phyloP scores from a whole-genome alignment of 2,329 filamentous ascomycete species.

The Cytospora piceicola region DNA sequence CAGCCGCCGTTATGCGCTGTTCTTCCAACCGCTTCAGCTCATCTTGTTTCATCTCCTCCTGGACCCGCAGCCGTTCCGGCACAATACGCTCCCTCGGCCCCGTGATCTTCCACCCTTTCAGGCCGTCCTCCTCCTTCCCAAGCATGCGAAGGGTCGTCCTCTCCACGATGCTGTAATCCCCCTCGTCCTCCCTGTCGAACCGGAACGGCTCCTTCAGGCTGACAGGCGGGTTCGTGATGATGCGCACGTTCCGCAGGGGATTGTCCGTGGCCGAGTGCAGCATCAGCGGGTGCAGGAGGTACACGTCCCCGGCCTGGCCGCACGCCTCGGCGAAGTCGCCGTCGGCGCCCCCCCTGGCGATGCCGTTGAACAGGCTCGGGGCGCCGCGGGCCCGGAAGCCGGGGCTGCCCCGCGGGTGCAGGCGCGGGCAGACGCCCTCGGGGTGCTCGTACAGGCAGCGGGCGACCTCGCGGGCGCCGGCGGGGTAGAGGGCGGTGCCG shows the following conservation, averaged over 20 bases:
- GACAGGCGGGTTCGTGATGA: conserved; percentile 63
- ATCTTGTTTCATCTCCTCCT: conserved; percentile 55
- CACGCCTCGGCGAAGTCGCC: conserved; percentile 57
- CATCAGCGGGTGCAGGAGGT: conserved; percentile 64
- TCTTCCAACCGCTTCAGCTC: conserved; percentile 51
- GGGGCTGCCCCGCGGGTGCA: conserved; percentile 59
- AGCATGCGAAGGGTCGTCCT: conserved; percentile 55
- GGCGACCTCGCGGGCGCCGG: conserved; percentile 61
- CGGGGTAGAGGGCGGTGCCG: conserved; percentile 66
- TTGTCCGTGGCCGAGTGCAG: conserved; percentile 59
- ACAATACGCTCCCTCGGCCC: conserved; percentile 53
- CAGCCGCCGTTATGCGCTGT: conserved; percentile 12
- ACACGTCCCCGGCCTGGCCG: conserved; percentile 60
- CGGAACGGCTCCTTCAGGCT: conserved; percentile 54
- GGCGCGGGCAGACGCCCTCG: conserved; percentile 67
- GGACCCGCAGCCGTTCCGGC: conserved; percentile 52
- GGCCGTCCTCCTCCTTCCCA: conserved; percentile 45
- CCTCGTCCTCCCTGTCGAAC: conserved; percentile 51
- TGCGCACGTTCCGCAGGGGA: conserved; percentile 42
- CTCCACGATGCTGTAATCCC: conserved; percentile 59
- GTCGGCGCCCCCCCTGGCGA: conserved; percentile 43
- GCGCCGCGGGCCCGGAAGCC: conserved; percentile 46
- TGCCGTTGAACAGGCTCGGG: conserved; percentile 47
- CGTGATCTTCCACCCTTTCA: conserved; percentile 58
- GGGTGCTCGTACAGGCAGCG: conserved; percentile 63